Base-by-base conservation (phyloP, 805 yeast genomes). In the Monosporozyma aerobia region DNA sequence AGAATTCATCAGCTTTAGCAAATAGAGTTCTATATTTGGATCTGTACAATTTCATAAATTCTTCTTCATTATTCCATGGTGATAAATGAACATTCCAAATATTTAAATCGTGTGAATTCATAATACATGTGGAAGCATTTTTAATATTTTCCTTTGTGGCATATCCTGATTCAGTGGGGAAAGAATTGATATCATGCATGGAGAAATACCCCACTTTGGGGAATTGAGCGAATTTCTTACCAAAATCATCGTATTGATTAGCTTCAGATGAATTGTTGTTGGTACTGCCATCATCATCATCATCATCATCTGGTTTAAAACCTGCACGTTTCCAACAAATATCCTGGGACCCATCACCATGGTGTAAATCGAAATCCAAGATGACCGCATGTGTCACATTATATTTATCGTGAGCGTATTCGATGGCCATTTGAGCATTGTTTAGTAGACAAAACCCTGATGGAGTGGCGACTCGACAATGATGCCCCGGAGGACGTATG, bases 271-370 rank as follows among this genome's bases (percentile, higher is more conserved):
- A 27, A 27, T 27, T 27, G 7, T 7, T 27, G 7, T 27, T 27
- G 7, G 5, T 27, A 27, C 16, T 19, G 72, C 54, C 4, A 40
- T 54, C 4, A 40, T 76, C 79, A 55, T 79, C 77, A 48, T 60
- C 62, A 14, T 50, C 72, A 40, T 69, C 65, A 22, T 65, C 68
- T 1, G 69, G 68, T 47, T 63, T 61, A 47, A 67, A 64, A 9
- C 70, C 71, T 0, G 86, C 86, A 56, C 87, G 73, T 60, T 81
- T 83, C 90, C 90, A 87, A 60, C 90, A 82, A 29, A 87, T 83
- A 65, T 87, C 95, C 60, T 88, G 95, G 6, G 87, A 78, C 13
- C 96, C 96, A 67, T 87, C 96, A 16, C 95, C 96, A 63, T 87
- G 96, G 63, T 87, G 96, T 44, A 87, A 73, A 65, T 87, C 96